Evolutionary conservation across 768 basidiomycete species (phyloP).

Genomic region (Podaxis mareebaensis): DNA sequence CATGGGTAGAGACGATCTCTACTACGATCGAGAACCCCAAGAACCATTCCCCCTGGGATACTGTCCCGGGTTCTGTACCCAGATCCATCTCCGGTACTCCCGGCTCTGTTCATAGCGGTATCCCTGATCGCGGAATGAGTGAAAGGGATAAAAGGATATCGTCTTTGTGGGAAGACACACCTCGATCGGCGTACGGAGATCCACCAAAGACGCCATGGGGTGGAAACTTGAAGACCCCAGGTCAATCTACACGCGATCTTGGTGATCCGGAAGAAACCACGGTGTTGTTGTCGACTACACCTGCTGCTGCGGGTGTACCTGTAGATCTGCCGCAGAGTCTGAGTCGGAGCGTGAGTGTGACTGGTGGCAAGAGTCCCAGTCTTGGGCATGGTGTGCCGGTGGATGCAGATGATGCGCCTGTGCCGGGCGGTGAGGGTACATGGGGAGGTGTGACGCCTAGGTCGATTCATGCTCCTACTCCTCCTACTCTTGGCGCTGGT

Average conservation of each 20-base stretch:
- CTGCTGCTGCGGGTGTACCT: not conserved
- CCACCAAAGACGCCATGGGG: conserved; percentile 9
- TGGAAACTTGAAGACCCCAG: not conserved
- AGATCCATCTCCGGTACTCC: not conserved
- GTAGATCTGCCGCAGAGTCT: not conserved
- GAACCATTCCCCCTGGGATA: conserved; percentile 7
- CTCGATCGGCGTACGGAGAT: conserved; percentile 8
- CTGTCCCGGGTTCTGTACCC: not conserved
- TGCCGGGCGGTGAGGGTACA: not conserved
- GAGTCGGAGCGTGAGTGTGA: conserved; percentile 6
- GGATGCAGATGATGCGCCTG: conserved; percentile 12
- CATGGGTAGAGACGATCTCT: conserved; percentile 11
- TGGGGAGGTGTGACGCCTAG: conserved; percentile 4
- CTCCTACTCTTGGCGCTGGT: not conserved
- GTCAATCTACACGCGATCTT: not conserved
- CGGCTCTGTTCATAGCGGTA: not conserved
- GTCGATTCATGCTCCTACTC: conserved; percentile 1
- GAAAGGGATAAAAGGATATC: conserved; percentile 2
- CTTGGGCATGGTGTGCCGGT: not conserved
- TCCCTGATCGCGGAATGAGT: not conserved
- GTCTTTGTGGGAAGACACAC: conserved; percentile 7
- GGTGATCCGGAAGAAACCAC: not conserved
- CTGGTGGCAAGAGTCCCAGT: not conserved
- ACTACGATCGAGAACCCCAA: conserved; percentile 9
- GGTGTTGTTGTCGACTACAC: conserved; percentile 1